Percentiles rank a stretch among this genome's conserved stretches.
Evolutionary conservation across 805 yeast genomes (phyloP).

Genomic region (Hanseniaspora occidentalis): DNA sequence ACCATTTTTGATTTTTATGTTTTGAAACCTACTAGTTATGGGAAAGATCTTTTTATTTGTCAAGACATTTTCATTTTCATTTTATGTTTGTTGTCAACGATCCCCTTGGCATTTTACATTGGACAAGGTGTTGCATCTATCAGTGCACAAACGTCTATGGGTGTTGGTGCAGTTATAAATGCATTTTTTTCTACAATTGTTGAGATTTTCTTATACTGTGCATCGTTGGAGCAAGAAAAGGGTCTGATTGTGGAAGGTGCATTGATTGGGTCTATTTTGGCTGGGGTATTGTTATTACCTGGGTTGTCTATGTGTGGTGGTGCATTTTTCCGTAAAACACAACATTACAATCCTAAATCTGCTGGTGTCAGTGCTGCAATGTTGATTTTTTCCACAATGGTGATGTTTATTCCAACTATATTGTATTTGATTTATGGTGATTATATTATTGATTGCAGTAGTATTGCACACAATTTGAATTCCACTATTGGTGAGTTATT

Average conservation of each 20-base stretch:
- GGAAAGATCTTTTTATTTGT: conserved; percentile 27
- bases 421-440: conserved; percentile 84
- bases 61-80: conserved; percentile 56
- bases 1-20: conserved; percentile 70
- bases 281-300: conserved; percentile 83
- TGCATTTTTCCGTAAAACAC: conserved; percentile 84
- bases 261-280: conserved; percentile 84
- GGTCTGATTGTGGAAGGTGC: conserved; percentile 92
- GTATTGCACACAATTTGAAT: conserved; percentile 5
- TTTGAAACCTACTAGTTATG: conserved; percentile 35
- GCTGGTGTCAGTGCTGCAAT: conserved; percentile 97
- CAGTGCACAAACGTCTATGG: conserved; percentile 97
- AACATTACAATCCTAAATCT: conserved; percentile 86
- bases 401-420: conserved; percentile 85
- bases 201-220: conserved; percentile 84
- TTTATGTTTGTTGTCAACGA: conserved; percentile 68
- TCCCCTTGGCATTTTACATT: conserved; percentile 91
- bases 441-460: conserved; percentile 68
- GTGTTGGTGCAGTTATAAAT: conserved; percentile 94
- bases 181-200: conserved; percentile 96
- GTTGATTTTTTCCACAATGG: conserved; percentile 81
- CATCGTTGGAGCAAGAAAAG: conserved; percentile 75
- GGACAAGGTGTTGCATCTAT: conserved; percentile 99
- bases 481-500: conserved; percentile 20
- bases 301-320: conserved; percentile 98